These are phyloP conservation scores for Hebeloma cylindrosporum DNA, from an alignment of 768 basidiomycete genomes.

Conservation along the genomic window DNA sequence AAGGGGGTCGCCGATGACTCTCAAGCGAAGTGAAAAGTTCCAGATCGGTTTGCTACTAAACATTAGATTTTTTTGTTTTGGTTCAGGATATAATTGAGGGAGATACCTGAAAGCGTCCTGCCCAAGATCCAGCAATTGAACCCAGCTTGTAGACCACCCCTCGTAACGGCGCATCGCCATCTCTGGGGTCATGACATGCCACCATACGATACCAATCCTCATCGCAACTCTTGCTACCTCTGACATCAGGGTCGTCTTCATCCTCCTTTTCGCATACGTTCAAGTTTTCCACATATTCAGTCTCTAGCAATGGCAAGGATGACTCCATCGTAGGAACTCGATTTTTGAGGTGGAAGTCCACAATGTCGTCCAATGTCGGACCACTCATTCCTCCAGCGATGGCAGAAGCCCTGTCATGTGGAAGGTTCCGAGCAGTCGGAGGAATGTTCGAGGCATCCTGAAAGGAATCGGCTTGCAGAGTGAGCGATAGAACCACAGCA, in stretches of 20 bases:
- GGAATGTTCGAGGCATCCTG: constrained; percentile 26
- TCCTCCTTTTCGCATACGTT: constrained; percentile 15
- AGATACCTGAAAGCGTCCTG: constrained; percentile 44
- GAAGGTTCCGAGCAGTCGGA: background rate
- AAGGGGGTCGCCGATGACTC: constrained; percentile 21
- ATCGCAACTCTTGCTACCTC: constrained; percentile 38
- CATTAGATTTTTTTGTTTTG: background rate
- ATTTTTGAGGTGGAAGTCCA: constrained; percentile 36
- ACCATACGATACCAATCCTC: constrained; percentile 50
- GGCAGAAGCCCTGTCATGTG: constrained; percentile 9
- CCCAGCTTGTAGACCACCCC: constrained; percentile 45
- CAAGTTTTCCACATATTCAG: constrained; percentile 9
- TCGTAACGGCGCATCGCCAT: constrained; percentile 35
- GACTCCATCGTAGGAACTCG: constrained; percentile 33
- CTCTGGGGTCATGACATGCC: constrained; percentile 39
- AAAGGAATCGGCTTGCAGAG: constrained; percentile 36
- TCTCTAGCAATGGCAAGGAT: constrained; percentile 10
- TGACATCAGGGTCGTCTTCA: background rate
- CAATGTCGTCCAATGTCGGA: constrained; percentile 41
- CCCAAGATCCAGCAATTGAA: constrained; percentile 45
- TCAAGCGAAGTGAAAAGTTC: constrained; percentile 20
- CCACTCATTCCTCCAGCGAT: constrained; percentile 24
- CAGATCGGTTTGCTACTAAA: constrained; percentile 21
- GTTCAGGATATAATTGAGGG: background rate
- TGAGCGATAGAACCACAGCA: constrained; percentile 39